These are phyloP conservation scores for Emergomyces pasteurianus DNA, from an alignment of 2,329 filamentous ascomycete genomes.

Conservation along the genomic window DNA sequence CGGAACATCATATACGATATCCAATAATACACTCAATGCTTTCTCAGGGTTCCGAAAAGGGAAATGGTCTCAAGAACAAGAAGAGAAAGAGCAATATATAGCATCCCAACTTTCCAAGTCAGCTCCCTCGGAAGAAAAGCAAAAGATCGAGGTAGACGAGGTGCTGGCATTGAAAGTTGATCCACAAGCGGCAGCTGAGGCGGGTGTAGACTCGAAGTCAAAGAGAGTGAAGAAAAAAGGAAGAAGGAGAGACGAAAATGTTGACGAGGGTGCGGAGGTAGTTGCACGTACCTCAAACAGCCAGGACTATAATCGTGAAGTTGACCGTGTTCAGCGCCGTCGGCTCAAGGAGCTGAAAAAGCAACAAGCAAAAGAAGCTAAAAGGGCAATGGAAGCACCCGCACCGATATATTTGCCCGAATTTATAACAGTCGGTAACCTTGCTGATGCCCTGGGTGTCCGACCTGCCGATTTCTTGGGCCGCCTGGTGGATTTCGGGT, in stretches of 20 bases:
- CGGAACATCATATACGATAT: background rate
- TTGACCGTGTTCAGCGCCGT: background rate
- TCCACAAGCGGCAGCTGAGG: background rate
- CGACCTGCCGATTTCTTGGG: slow-evolving; percentile 57
- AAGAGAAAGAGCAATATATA: background rate
- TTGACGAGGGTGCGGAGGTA: background rate
- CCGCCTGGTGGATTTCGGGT: slow-evolving; percentile 75
- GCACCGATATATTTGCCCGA: slow-evolving; percentile 70
- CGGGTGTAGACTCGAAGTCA: background rate
- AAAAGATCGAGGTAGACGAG: background rate
- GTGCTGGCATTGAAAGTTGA: background rate
- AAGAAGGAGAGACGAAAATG: background rate
- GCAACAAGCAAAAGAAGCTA: slow-evolving; percentile 33
- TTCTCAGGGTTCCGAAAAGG: slow-evolving; percentile 1
- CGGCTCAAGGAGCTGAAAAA: slow-evolving; percentile 13
- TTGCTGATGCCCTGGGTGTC: slow-evolving; percentile 64
- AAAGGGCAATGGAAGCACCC: slow-evolving; percentile 33
- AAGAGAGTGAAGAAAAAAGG: background rate
- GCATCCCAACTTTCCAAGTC: background rate
- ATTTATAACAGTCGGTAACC: slow-evolving; percentile 76
- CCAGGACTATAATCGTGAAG: background rate
- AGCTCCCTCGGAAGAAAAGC: background rate
- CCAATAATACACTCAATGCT: background rate
- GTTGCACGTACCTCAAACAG: background rate
- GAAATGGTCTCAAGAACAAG: background rate